phyloP scores from a whole-genome alignment of 768 basidiomycete species.

The Leccinum obscurum region DNA sequence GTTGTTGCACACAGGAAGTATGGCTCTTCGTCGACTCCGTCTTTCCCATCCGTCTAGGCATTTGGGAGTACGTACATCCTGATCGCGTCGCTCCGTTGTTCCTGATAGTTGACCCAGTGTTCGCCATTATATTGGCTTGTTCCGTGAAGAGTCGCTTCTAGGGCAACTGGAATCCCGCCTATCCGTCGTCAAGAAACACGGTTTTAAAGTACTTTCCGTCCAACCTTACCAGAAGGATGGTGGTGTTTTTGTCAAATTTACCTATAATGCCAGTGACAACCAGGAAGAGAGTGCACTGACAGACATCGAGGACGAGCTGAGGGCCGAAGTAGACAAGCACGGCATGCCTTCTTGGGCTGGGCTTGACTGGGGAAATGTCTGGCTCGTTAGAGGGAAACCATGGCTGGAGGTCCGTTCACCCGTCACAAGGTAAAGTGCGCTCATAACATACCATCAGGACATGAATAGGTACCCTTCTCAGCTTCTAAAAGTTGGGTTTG shows the following conservation, averaged over 20 bases:
- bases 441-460: constrained; percentile 51
- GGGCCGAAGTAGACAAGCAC: constrained; percentile 42
- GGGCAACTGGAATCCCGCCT: constrained; percentile 48
- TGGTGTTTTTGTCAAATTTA: constrained; percentile 79
- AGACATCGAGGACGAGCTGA: constrained; percentile 51
- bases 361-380: constrained; percentile 49
- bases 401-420: constrained; percentile 68
- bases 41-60: constrained; percentile 69
- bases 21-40: constrained; percentile 78
- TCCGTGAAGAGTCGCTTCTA: constrained; percentile 61
- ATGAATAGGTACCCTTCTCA: constrained; percentile 79
- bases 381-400: constrained; percentile 76
- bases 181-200: constrained; percentile 49
- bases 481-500: constrained; percentile 76
- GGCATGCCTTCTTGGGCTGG: constrained; percentile 68
- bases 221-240: constrained; percentile 78
- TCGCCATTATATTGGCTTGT: constrained; percentile 61
- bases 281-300: constrained; percentile 38
- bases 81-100: background rate
- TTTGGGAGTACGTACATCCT: constrained; percentile 63
- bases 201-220: constrained; percentile 61
- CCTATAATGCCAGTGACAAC: constrained; percentile 44
- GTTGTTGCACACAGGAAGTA: constrained; percentile 38
- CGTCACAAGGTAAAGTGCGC: background rate
- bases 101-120: constrained; percentile 42